phyloP scores from a whole-genome alignment of 2,329 filamentous ascomycete species.

The Podosphaera leucotricha region DNA sequence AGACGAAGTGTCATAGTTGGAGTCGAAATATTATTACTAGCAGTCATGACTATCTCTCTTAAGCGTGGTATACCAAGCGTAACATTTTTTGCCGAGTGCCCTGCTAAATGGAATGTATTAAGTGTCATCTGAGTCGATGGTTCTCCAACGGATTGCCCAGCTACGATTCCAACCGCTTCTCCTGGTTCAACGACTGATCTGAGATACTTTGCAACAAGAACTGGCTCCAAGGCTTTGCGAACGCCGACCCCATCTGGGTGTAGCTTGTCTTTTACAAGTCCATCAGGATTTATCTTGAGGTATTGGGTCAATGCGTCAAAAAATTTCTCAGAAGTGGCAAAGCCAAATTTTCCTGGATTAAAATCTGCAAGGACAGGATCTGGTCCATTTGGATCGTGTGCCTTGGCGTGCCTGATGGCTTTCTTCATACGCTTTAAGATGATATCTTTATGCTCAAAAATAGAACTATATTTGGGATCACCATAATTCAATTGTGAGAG shows the following conservation, averaged over 20 bases:
- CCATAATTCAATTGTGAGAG: constrained; percentile 51
- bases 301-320: constrained; percentile 51
- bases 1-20: constrained; percentile 72
- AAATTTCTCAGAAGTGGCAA: constrained; percentile 77
- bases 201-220: constrained; percentile 83
- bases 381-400: constrained; percentile 24
- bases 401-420: constrained; percentile 46
- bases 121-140: constrained; percentile 98
- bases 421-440: constrained; percentile 53
- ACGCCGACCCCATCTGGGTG: constrained; percentile 15
- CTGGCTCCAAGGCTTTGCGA: constrained; percentile 33
- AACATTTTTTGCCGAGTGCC: constrained; percentile 95
- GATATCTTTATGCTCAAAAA: constrained; percentile 38
- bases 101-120: constrained; percentile 98
- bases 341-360: constrained; percentile 54
- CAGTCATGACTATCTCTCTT: constrained; percentile 96
- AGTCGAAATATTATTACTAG: constrained; percentile 68
- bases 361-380: constrained; percentile 56
- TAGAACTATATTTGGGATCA: constrained; percentile 27
- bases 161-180: constrained; percentile 90
- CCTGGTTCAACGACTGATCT: constrained; percentile 81
- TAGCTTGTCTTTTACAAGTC: constrained; percentile 28
- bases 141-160: constrained; percentile 88
- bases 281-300: constrained; percentile 49
- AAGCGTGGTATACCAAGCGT: constrained; percentile 94